Percentiles rank a stretch among this genome's conserved stretches.
phyloP scores from a whole-genome alignment of 2,329 filamentous ascomycete genomes.

The Cladophialophora yegresii region DNA sequence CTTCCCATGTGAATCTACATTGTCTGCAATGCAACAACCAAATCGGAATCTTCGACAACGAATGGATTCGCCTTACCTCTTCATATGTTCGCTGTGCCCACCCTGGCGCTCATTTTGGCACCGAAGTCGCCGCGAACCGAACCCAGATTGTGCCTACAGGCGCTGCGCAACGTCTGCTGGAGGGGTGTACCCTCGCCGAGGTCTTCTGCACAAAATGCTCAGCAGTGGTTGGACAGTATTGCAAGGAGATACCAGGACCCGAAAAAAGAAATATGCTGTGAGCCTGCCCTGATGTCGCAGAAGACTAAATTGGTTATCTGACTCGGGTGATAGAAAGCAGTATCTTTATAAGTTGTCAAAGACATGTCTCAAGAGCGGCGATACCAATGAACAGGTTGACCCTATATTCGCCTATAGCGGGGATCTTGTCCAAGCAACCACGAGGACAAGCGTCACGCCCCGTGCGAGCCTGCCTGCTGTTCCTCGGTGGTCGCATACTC shows the following conservation, averaged over 20 bases:
- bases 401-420: slow-evolving; percentile 27
- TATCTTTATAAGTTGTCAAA: slow-evolving; percentile 36
- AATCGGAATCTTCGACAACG: slow-evolving; percentile 36
- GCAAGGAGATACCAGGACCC: slow-evolving; percentile 28
- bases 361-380: slow-evolving; percentile 31
- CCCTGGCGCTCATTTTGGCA: slow-evolving; percentile 30
- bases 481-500: slow-evolving; percentile 20
- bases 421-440: slow-evolving; percentile 8
- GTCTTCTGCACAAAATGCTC: slow-evolving; percentile 35
- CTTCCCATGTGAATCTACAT: slow-evolving; percentile 27
- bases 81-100: slow-evolving; percentile 32
- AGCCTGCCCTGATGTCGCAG: not conserved
- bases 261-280: slow-evolving; percentile 30
- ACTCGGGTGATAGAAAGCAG: slow-evolving; percentile 21
- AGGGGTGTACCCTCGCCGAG: slow-evolving; percentile 35
- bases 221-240: slow-evolving; percentile 32
- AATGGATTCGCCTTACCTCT: slow-evolving; percentile 35
- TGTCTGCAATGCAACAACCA: slow-evolving; percentile 34
- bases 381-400: slow-evolving; percentile 24
- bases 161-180: slow-evolving; percentile 24
- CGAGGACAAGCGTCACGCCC: slow-evolving; percentile 16
- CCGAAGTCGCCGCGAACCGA: slow-evolving; percentile 26
- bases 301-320: not conserved
- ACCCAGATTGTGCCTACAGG: slow-evolving; percentile 33
- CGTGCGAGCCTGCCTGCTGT: slow-evolving; percentile 17